These are phyloP conservation scores for Ganoderma lingzhi DNA, from an alignment of 1,284 basidiomycete species.

Conservation along the genomic window DNA sequence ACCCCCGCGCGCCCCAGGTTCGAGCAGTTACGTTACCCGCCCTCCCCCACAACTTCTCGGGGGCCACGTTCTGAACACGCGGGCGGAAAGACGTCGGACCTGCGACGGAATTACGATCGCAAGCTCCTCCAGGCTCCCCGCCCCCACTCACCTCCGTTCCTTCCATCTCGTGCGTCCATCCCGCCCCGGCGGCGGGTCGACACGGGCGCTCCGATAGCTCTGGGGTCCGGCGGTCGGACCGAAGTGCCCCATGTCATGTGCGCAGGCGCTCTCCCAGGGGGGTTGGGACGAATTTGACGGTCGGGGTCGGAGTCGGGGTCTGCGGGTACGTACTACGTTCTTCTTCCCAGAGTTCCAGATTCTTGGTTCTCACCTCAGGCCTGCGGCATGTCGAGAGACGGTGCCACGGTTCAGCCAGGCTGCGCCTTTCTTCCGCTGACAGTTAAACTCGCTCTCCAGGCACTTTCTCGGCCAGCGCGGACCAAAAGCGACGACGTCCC, in stretches of 20 bases:
- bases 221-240: conserved; percentile 20
- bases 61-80: conserved; percentile 9
- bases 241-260: conserved; percentile 24
- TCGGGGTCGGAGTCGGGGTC: conserved; percentile 7
- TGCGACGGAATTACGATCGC: conserved; percentile 20
- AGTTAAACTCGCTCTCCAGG: neutral
- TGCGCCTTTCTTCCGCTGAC: neutral
- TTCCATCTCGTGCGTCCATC: neutral
- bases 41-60: conserved; percentile 21
- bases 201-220: conserved; percentile 12
- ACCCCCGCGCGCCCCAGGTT: neutral
- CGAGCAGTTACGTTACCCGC: conserved; percentile 15
- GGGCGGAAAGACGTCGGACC: conserved; percentile 12
- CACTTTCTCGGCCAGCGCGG: conserved; percentile 14
- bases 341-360: conserved; percentile 12
- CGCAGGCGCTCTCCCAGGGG: conserved; percentile 1
- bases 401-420: conserved; percentile 13
- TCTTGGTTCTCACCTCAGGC: conserved; percentile 11
- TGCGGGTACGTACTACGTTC: neutral
- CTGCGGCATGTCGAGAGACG: conserved; percentile 14
- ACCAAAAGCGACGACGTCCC: neutral
- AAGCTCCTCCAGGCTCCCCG: conserved; percentile 12
- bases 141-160: neutral
- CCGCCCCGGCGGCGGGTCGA: conserved; percentile 4
- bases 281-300: neutral